A percentile compares a stretch with the other conserved stretches of the same genome.
Evolutionary conservation across 345 rosid genomes (phyloP).

Genomic region (Melaleuca alternifolia): DNA sequence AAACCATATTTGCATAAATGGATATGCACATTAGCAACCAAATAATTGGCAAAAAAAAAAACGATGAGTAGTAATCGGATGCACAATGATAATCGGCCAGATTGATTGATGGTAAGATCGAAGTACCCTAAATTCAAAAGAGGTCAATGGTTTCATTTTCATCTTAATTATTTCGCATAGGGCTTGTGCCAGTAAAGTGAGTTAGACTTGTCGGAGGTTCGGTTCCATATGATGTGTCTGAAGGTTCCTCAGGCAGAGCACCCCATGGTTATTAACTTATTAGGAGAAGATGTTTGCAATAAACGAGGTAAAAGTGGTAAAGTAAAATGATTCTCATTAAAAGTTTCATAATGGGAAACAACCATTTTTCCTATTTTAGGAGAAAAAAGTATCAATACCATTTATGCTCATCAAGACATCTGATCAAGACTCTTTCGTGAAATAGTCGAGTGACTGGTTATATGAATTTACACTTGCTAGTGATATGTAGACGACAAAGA

Average conservation of each 20-base stretch:
- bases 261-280: rapidly evolving
- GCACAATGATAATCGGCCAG: background rate
- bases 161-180: background rate
- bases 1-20: background rate
- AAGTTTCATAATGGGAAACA: background rate
- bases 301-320: background rate
- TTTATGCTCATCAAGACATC: no score
- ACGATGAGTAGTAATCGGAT: background rate
- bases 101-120: background rate
- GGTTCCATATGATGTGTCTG: rapidly evolving
- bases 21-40: background rate
- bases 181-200: background rate
- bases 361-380: background rate
- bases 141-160: background rate
- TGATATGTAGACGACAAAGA: no score
- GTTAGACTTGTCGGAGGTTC: background rate
- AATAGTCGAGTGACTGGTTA: no score
- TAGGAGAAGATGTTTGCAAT: background rate
- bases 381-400: background rate
- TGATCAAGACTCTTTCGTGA: no score
- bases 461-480: no score
- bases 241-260: background rate
- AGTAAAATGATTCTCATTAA: background rate
- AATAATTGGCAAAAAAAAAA: no score
- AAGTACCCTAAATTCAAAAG: background rate